Evolutionary conservation across 2,329 filamentous ascomycete species (phyloP).

Genomic region (Fusarium udum): DNA sequence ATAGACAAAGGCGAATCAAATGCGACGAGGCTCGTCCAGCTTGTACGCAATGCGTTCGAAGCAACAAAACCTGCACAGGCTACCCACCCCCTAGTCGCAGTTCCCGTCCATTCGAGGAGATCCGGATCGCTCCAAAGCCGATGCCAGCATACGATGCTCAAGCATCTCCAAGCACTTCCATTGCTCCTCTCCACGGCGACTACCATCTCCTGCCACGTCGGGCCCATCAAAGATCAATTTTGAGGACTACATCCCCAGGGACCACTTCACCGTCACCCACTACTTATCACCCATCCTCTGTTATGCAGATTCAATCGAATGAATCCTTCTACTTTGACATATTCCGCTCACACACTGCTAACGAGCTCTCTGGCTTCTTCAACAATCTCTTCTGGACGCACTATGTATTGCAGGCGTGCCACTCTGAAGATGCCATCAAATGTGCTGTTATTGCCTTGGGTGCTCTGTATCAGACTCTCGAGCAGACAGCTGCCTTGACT

Average conservation of each 20-base stretch:
- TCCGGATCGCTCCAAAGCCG: constrained; percentile 62
- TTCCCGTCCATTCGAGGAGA: constrained; percentile 56
- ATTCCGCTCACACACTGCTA: constrained; percentile 69
- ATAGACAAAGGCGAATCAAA: constrained; percentile 69
- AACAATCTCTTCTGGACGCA: constrained; percentile 72
- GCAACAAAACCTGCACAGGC: constrained; percentile 67
- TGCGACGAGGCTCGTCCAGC: constrained; percentile 71
- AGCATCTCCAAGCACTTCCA: constrained; percentile 13
- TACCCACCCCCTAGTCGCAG: constrained; percentile 67
- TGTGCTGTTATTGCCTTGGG: constrained; percentile 74
- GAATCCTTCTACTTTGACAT: constrained; percentile 70
- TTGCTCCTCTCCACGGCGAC: constrained; percentile 34
- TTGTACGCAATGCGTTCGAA: constrained; percentile 68
- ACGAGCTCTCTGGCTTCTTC: constrained; percentile 73
- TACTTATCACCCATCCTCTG: constrained; percentile 55
- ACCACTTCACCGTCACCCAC: constrained; percentile 44
- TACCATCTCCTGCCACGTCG: constrained; percentile 48
- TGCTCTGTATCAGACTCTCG: constrained; percentile 72
- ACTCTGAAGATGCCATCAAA: constrained; percentile 68
- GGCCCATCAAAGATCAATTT: constrained; percentile 29
- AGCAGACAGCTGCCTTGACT: constrained; percentile 62
- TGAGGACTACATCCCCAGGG: constrained; percentile 33
- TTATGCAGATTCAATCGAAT: constrained; percentile 58
- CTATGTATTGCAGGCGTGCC: constrained; percentile 70
- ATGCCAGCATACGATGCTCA: constrained; percentile 39